Evolutionary conservation across 73 alveolate species (phyloP).

Genomic region (Diophrys sp.): DNA sequence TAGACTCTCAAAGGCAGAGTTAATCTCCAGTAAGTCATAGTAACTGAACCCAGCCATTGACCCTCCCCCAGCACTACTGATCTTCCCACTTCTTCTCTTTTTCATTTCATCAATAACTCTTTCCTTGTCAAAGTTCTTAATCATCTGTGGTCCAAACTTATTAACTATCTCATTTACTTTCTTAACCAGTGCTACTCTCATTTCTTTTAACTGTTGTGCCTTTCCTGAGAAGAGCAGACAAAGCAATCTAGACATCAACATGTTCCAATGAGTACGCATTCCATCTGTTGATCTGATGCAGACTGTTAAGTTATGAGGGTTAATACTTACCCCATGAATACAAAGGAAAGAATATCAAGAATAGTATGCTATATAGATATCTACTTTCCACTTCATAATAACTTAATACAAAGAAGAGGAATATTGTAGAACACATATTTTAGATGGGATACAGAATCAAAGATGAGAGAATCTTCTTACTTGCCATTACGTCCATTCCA

Average conservation of each 20-base stretch:
- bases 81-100: slow-evolving; percentile 6
- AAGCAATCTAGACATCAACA: slow-evolving; percentile 42
- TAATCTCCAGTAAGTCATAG: slow-evolving; percentile 50
- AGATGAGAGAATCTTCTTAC: slow-evolving; percentile 62
- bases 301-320: slow-evolving; percentile 3
- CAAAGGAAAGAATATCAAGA: slow-evolving; percentile 70
- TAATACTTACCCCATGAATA: slow-evolving; percentile 32
- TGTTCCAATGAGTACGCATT: slow-evolving; percentile 30
- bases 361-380: slow-evolving; percentile 6
- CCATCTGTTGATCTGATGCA: slow-evolving; percentile 71
- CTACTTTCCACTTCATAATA: not conserved
- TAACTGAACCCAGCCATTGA: not conserved
- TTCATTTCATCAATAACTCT: slow-evolving; percentile 32
- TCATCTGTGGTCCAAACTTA: slow-evolving; percentile 50
- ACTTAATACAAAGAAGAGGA: slow-evolving; percentile 13
- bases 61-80: not conserved
- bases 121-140: slow-evolving; percentile 48
- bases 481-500: slow-evolving; percentile 83
- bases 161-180: slow-evolving; percentile 58
- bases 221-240: slow-evolving; percentile 55
- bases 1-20: slow-evolving; percentile 41
- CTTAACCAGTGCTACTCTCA: slow-evolving; percentile 51
- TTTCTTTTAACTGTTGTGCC: slow-evolving; percentile 40
- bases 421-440: slow-evolving; percentile 31
- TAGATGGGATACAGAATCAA: slow-evolving; percentile 56